These are phyloP conservation scores for Quillaja saponaria DNA, from an alignment of 306 rosid genomes.

Conservation along the genomic window DNA sequence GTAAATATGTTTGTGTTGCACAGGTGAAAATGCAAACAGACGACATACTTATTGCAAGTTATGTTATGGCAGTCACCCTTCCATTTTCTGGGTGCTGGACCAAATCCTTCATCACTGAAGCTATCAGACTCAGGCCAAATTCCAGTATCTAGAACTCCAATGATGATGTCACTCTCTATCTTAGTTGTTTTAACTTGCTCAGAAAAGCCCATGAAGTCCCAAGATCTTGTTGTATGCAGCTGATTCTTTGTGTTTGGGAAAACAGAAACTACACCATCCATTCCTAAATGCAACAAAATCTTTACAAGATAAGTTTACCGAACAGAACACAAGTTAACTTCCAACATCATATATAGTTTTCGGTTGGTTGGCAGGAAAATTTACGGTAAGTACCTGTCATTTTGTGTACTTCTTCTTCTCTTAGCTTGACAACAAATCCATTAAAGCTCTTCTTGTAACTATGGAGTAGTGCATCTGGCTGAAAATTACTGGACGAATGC, in stretches of 20 bases:
- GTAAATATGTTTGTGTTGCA: not conserved
- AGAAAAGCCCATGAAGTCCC: slow-evolving; percentile 47
- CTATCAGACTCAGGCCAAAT: slow-evolving; percentile 51
- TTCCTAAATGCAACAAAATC: slow-evolving; percentile 10
- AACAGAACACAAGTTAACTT: too few species aligned
- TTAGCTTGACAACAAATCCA: slow-evolving; percentile 39
- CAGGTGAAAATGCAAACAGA: not conserved
- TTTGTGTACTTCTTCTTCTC: slow-evolving; percentile 33
- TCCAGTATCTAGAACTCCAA: slow-evolving; percentile 44
- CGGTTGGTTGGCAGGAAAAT: too few species aligned
- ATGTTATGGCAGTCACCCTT: slow-evolving; percentile 44
- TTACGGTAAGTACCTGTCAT: slow-evolving; percentile 18
- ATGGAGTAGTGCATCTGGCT: slow-evolving; percentile 31
- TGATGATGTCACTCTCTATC: slow-evolving; percentile 31
- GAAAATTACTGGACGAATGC: slow-evolving; percentile 2
- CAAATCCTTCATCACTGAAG: slow-evolving; percentile 43
- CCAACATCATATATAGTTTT: too few species aligned
- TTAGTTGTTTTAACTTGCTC: slow-evolving; percentile 7
- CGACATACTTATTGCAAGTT: slow-evolving; percentile 48
- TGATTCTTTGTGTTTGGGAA: slow-evolving; percentile 9
- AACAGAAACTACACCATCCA: slow-evolving; percentile 40
- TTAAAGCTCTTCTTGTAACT: slow-evolving; percentile 43
- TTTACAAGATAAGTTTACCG: too few species aligned
- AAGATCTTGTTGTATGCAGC: slow-evolving; percentile 45
- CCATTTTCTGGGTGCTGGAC: slow-evolving; percentile 54